Base-by-base conservation (phyloP, 208 protist species). In the Wallacemonas rigidus region DNA sequence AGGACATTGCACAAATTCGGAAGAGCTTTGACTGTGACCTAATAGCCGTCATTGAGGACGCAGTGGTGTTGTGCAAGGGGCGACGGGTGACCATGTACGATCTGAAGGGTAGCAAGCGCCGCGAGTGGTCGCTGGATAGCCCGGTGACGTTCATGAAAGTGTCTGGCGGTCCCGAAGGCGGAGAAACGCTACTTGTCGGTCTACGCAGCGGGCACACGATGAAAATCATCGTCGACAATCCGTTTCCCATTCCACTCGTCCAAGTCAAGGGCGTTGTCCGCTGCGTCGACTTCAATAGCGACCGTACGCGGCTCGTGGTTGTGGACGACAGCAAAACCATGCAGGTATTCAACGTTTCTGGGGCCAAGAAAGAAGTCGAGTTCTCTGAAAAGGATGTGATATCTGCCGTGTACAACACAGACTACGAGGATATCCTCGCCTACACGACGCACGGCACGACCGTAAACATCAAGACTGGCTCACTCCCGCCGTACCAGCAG, bases 221-320 rank as follows among this genome's bases (percentile, higher is more conserved):
- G 50, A 95, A 98, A 78, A 88, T 99, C 43, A 98, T 99, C 69
- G 76, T 99, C 4, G 94, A 99, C 82, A 99, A 99, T 78, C 88
- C 97, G 9, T 99, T 99, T 65, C 95, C 98, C 2, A 98, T 90
- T 3, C 72, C 82, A 39, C 79, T 99, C n/a, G 72, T 98, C 45
- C 97, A 96, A 69, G 74, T 97, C 38, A 83, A 78, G 39, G 54
- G 50, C 17, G 43, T 90, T 3, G 79, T 99, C 9, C 85, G 83
- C 36, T 98, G 93, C 62, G 75, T 99, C 35, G 96, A 99, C 76
- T 63, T 99, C 36, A 97, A 74, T 72, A 85, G 86, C 70, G 82
- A 71, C 45, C 88, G 96, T 54, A 91, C 63, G 15, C 96, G 97
- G 70, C 82, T 99, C 2, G 97, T 98, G 4, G 83, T 99, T 0